Evolutionary conservation across 768 basidiomycete species (phyloP), one percentile per base, ranked within the genome.

Genomic region (Suillus plorans): DNA sequence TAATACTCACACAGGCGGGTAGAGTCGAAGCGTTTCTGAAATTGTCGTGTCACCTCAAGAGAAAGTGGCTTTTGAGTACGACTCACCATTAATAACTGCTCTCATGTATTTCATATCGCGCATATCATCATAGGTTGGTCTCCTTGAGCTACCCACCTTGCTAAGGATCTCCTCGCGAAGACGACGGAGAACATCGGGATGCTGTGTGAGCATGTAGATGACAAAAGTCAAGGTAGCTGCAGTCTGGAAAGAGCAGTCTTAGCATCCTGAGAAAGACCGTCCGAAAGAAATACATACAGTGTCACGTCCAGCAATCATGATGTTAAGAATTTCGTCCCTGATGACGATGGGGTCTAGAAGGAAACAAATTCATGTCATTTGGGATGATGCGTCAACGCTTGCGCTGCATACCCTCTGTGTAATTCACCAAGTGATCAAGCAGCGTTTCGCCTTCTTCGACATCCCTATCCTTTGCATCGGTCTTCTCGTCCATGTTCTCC

Each of bases 371-470:
- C 60, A 31, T 50, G 64, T 62, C 45, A 49, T 18, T 18, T 22
- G 13, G 41, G 20, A 13, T 18, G 37, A 9, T 31, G 4, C 6
- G 5, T 41, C 58, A 14, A 28, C 12, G 14, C 12, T 50, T 13
- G 25, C 52, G 66, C 18, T 45, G 65, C 76, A 60, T 37, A 85
- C 85, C 84, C 69, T 86, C 78, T 1, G 85, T 87, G 44, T 79
- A 80, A 42, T 81, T 79, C n/a, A 86, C 80, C 66, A 88, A 69
- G 73, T 86, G 83, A 61, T 84, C 83, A 68, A 86, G 70, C 28
- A 86, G 71, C 1, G 78, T 84, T 62, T 80, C 80, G 2, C 76
- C 78, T 57, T 84, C 83, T 65, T 69, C 50, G 64, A 76, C 71
- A 57, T 72, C 78, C 45, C 64, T 70, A 34, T 73, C 73, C 22